These are phyloP conservation scores for Fusarium oxysporum DNA, from an alignment of 2,329 filamentous ascomycete species.

Conservation along the genomic window DNA sequence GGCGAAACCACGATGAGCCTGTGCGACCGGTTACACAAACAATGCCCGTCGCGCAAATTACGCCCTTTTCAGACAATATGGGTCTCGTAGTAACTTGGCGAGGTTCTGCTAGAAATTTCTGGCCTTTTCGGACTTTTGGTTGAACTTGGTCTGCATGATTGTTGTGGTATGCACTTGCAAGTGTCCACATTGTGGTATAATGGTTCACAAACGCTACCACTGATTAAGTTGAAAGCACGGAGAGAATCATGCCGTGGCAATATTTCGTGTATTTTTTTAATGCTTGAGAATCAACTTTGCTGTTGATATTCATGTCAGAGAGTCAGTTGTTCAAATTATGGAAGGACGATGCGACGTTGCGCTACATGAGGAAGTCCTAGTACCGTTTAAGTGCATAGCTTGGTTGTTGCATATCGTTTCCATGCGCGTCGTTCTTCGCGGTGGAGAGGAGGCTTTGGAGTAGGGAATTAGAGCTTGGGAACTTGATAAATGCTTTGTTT, in stretches of 20 bases:
- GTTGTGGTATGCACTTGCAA: background rate
- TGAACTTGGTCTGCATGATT: background rate
- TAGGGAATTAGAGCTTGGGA: constrained; percentile 38
- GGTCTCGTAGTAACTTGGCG: background rate
- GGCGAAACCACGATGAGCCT: constrained; percentile 31
- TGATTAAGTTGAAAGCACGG: background rate
- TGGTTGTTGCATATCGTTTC: constrained; percentile 26
- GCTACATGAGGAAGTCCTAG: background rate
- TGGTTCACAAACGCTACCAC: background rate
- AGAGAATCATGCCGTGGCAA: background rate
- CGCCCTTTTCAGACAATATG: background rate
- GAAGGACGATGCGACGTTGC: background rate
- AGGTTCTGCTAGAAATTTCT: background rate
- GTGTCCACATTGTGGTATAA: background rate
- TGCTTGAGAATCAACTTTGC: background rate
- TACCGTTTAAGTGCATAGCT: constrained; percentile 23
- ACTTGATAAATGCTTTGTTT: constrained; percentile 9
- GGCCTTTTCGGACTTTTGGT: background rate
- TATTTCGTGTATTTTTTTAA: background rate
- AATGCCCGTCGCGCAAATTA: constrained; percentile 2
- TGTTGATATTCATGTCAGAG: background rate
- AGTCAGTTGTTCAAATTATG: background rate
- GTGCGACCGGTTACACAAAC: constrained; percentile 23
- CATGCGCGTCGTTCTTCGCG: constrained; percentile 12
- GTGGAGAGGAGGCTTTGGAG: constrained; percentile 13